phyloP scores from a whole-genome alignment of 2,329 filamentous ascomycete genomes.

The Claviceps digitariae region DNA sequence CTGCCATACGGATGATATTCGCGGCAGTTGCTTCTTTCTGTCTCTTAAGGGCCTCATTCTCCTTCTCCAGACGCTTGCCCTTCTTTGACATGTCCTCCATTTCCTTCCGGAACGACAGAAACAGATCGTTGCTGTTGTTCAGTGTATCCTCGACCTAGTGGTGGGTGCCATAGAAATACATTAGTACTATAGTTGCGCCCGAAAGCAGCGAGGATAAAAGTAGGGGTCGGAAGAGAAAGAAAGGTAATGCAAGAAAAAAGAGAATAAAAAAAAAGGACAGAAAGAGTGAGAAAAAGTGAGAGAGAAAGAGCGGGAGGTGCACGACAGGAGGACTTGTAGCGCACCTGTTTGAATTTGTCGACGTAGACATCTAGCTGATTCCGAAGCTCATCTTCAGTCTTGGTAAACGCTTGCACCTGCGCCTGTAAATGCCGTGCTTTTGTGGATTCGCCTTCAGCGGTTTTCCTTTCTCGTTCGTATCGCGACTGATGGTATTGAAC shows the following conservation, averaged over 20 bases:
- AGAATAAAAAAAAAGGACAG: neutral
- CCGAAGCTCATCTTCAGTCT: conserved; percentile 85
- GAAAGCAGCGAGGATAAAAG: neutral
- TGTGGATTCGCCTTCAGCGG: conserved; percentile 65
- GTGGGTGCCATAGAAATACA: neutral
- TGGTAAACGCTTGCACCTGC: conserved; percentile 90
- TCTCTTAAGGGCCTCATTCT: conserved; percentile 79
- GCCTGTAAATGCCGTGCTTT: conserved; percentile 75
- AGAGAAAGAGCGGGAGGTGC: too few species aligned
- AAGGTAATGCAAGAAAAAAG: too few species aligned
- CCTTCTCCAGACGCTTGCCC: conserved; percentile 90
- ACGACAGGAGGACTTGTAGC: conserved; percentile 13
- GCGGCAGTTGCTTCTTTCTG: conserved; percentile 90
- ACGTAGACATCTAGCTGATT: conserved; percentile 97
- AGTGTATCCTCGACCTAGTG: conserved; percentile 88
- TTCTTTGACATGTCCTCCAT: conserved; percentile 99
- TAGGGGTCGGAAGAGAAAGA: neutral
- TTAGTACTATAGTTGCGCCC: neutral
- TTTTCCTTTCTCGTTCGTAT: conserved; percentile 80
- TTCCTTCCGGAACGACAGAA: conserved; percentile 92
- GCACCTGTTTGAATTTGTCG: conserved; percentile 98
- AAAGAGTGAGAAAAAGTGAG: neutral
- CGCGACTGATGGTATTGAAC: conserved; percentile 84
- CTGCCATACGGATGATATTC: conserved; percentile 95
- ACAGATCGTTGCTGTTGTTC: conserved; percentile 96